phyloP scores from a whole-genome alignment of 2,329 filamentous ascomycete species.

The Ascochyta lentis region DNA sequence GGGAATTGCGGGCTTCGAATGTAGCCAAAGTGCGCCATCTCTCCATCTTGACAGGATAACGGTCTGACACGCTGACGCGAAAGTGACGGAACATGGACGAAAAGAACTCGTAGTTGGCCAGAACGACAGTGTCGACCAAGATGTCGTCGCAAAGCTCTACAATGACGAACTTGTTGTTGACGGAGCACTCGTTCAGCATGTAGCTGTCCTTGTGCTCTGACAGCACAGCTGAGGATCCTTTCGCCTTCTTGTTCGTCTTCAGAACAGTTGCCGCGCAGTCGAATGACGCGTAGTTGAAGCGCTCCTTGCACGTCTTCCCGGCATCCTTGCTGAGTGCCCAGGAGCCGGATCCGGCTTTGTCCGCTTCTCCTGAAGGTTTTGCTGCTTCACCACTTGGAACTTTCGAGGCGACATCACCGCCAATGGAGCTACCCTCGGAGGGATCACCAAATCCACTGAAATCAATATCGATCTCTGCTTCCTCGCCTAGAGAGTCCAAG shows the following conservation, averaged over 20 bases:
- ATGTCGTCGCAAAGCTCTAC: conserved; percentile 89
- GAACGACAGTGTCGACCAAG: conserved; percentile 91
- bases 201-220: conserved; percentile 99
- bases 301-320: conserved; percentile 95
- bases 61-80: conserved; percentile 88
- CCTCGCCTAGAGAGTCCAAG: conserved; percentile 81
- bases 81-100: conserved; percentile 95
- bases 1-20: conserved; percentile 89
- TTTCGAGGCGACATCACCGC: conserved; percentile 24
- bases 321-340: conserved; percentile 80
- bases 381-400: conserved; percentile 23
- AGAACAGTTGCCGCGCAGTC: conserved; percentile 93
- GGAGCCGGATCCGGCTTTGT: conserved; percentile 41
- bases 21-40: conserved; percentile 89
- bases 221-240: conserved; percentile 85
- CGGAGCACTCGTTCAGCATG: conserved; percentile 91
- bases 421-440: conserved; percentile 28
- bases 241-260: conserved; percentile 85
- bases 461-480: conserved; percentile 82
- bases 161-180: conserved; percentile 89
- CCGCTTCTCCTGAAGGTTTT: conserved; percentile 28
- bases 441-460: conserved; percentile 67
- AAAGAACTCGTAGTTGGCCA: conserved; percentile 99
- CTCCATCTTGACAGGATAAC: conserved; percentile 89
- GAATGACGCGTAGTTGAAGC: conserved; percentile 97